phyloP scores from a whole-genome alignment of 2,329 filamentous ascomycete genomes.

The Sporothrix brunneoviolacea region DNA sequence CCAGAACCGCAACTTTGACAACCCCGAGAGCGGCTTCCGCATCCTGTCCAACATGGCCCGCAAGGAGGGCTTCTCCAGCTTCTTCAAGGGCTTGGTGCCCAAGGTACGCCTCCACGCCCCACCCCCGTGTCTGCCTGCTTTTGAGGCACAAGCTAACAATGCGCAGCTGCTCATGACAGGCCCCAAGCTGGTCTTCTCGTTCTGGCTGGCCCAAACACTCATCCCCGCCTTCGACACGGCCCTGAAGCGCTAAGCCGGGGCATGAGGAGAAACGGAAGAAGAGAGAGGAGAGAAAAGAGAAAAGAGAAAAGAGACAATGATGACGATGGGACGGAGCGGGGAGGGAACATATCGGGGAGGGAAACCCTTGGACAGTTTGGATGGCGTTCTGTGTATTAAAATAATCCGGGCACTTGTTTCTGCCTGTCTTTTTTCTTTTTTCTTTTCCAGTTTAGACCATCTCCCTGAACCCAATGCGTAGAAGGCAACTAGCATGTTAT shows the following conservation, averaged over 20 bases:
- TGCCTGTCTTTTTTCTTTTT: background rate
- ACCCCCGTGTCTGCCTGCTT: too few relatives aligned
- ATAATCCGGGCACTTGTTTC: constrained; percentile 4
- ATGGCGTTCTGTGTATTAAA: constrained; percentile 14
- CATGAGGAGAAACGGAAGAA: background rate
- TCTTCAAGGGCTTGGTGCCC: constrained; percentile 96
- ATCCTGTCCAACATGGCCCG: constrained; percentile 90
- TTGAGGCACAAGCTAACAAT: constrained; percentile 12
- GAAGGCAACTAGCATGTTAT: too few relatives aligned
- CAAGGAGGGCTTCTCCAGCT: constrained; percentile 76
- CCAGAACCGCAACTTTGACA: constrained; percentile 98
- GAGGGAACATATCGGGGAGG: background rate
- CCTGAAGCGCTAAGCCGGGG: constrained; percentile 17
- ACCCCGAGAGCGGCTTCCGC: constrained; percentile 87
- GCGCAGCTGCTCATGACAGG: constrained; percentile 87
- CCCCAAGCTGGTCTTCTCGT: constrained; percentile 97
- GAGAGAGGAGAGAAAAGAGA: background rate
- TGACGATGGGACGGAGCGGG: background rate
- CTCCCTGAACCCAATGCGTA: constrained; percentile 8
- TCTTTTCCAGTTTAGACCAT: constrained; percentile 8
- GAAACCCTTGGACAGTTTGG: background rate
- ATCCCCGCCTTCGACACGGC: constrained; percentile 76
- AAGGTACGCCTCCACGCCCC: constrained; percentile 60
- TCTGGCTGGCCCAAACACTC: constrained; percentile 97
- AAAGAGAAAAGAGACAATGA: background rate